Evolutionary conservation across 331 rosid genomes (phyloP), one percentile per base, ranked within the genome.

Genomic region (Cydonia oblonga): DNA sequence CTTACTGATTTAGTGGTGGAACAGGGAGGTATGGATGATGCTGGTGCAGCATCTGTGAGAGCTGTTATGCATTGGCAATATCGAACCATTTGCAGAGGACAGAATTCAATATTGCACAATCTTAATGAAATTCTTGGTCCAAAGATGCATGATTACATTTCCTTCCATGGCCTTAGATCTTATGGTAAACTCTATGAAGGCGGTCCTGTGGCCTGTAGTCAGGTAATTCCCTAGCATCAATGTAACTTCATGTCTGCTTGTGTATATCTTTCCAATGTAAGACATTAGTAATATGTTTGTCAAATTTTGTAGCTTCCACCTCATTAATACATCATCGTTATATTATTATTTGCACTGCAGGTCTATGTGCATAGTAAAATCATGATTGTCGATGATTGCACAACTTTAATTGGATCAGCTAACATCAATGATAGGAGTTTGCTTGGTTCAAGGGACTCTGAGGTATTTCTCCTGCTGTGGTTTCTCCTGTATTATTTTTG

Each of bases 11-110:
- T 77, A 56, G 14, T 13, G 28, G 68, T 69, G 65, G 77, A 76
- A 71, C 84, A 93, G 97, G 99, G 99, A 14, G 99, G 97, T 19
- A 68, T 95, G 78, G 99, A 95, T 86, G 99, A 95, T 76, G 84
- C 88, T 51, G 97, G 99, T n/a, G 99, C 99, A 53, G 99, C 99
- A 79, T 89, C 99, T 53, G 96, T 95, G 76, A 95, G 97, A 90
- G 97, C 99, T 70, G 92, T 95, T 79, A 87, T 95, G 96, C 97
- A 95, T 71, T 95, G 97, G 93, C 99, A 95, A 81, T 88, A 91
- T 76, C 93, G 96, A 84, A 91, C 99, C 64, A 95, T 95, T 83
- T 91, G 92, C 76, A 86, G 99, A 82, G 97, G 99, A 79, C 82
- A 70, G 12, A 78, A 71, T 83, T 95, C 99, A 46, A 90, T 95